Base-by-base conservation (phyloP, 164 flowering plant species). In the Malania oleifera region DNA sequence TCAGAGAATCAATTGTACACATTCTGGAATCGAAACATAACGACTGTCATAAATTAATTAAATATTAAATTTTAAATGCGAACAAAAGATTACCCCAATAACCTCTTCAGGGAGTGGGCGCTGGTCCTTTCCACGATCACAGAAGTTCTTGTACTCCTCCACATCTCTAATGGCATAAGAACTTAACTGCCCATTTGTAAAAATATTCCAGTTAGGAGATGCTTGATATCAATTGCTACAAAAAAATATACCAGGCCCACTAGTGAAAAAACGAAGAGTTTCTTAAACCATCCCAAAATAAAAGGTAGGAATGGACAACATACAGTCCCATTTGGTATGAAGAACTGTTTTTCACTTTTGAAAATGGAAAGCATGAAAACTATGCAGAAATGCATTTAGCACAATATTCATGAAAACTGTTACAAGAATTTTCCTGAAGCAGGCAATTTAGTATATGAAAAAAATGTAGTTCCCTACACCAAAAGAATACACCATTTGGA, bases 41-140 rank as follows among this genome's bases (percentile, higher is more conserved):
- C 1, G 5, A 19, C 1, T 29, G 26, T 26, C 18, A 15, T 34
- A 59, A 59, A 17, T 49, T 29, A 45, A 23, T 22, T n/a, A n/a
- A n/a, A 15, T 24, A n/a, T 4, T 7, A 64, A n/a, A 22, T 24
- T 24, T 34, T 23, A 9, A n/a, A 44, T 52, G 54, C 25, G 44
- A 62, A 5, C 15, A 27, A 59, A 59, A 28, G 40, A 72, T 74
- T 75, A 90, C 99, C 77, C 86, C 96, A 64, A 90, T 77, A 70
- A 93, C 92, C 80, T 93, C 99, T 64, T 93, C 97, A 54, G 95
- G 91, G 22, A 75, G 84, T 49, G 99, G 99, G 15, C 95, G 83
- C 72, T 93, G 99, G 65, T 85, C 86, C 70, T 67, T 89, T 44
- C 96, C 64, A 20, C 97, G 86, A 64, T 90, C 97, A 74, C 97